phyloP scores from a whole-genome alignment of 2,329 filamentous ascomycete species.

The Nothopassalora personata region DNA sequence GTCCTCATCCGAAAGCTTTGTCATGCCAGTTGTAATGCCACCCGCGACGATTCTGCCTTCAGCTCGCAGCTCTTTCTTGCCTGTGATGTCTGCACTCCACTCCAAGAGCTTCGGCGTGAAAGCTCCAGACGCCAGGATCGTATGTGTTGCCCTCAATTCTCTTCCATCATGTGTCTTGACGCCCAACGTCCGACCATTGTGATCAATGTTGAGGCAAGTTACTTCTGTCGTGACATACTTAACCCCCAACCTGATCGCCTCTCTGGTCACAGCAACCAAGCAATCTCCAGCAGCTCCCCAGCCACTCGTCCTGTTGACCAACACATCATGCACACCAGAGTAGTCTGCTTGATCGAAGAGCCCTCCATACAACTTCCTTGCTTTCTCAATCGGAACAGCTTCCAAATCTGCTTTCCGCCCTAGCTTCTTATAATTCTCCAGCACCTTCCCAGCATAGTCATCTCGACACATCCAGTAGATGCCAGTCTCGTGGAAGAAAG shows the following conservation, averaged over 20 bases:
- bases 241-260: conserved; percentile 52
- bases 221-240: conserved; percentile 54
- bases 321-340: conserved; percentile 53
- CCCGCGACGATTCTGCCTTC: conserved; percentile 53
- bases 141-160: conserved; percentile 32
- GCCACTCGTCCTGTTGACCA: conserved; percentile 57
- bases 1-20: conserved; percentile 38
- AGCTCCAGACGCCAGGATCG: conserved; percentile 40
- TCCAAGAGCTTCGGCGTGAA: conserved; percentile 42
- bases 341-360: conserved; percentile 59
- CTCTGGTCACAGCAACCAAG: conserved; percentile 50
- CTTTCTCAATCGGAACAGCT: conserved; percentile 48
- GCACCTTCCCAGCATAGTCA: conserved; percentile 46
- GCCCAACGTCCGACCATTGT: conserved; percentile 41
- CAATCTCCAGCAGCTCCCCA: conserved; percentile 60
- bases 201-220: conserved; percentile 44
- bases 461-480: conserved; percentile 46
- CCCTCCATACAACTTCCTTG: conserved; percentile 51
- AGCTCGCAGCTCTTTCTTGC: conserved; percentile 46
- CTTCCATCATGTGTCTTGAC: conserved; percentile 37
- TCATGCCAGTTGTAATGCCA: conserved; percentile 48
- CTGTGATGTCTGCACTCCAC: conserved; percentile 45
- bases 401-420: conserved; percentile 44
- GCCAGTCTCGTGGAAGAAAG: conserved; percentile 49
- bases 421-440: conserved; percentile 48